Evolutionary conservation across 1,284 basidiomycete genomes (phyloP), one percentile per base, ranked within the genome.

Genomic region (Boletus albobrunnescens): DNA sequence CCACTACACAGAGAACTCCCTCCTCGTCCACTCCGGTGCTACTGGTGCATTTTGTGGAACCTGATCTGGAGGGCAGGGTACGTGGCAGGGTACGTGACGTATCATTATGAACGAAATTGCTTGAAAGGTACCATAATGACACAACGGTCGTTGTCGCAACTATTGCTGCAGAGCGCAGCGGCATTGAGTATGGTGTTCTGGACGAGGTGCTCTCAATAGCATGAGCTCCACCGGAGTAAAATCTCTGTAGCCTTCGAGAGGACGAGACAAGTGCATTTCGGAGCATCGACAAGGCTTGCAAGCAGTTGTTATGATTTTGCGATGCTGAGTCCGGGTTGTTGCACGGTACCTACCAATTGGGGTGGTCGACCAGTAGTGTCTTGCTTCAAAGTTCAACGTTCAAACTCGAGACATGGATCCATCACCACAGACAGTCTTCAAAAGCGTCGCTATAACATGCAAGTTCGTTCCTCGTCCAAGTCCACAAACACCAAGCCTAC

Each of bases 371-470:
- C 30, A n/a, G n/a, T n/a, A n/a, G n/a, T n/a, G n/a, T n/a, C n/a
- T n/a, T n/a, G n/a, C n/a, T n/a, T n/a, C n/a, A n/a, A n/a, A n/a
- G n/a, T n/a, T n/a, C n/a, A n/a, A n/a, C n/a, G n/a, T n/a, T n/a
- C n/a, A n/a, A n/a, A n/a, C n/a, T n/a, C n/a, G n/a, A n/a, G n/a
- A n/a, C 40, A 65, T 65, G 63, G 63, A 65, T 39, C 58, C 63
- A 5, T 69, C 73, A 44, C 67, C 76, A 31, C 63, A 71, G 36
- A 76, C 72, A 20, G 71, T 87, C 38, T 69, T 75, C 22, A 69
- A 74, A 49, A 79, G 81, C 46, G 77, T 82, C 35, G 56, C 76
- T 51, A 65, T 74, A 68, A 80, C 82, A 82, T 87, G 84, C 82
- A 76, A 84, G 84, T 85, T 77, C 78, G 79, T 84, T 77, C 70